These are phyloP conservation scores for Eugenia klotzschiana DNA, from an alignment of 441 rosid genomes.

Conservation along the genomic window DNA sequence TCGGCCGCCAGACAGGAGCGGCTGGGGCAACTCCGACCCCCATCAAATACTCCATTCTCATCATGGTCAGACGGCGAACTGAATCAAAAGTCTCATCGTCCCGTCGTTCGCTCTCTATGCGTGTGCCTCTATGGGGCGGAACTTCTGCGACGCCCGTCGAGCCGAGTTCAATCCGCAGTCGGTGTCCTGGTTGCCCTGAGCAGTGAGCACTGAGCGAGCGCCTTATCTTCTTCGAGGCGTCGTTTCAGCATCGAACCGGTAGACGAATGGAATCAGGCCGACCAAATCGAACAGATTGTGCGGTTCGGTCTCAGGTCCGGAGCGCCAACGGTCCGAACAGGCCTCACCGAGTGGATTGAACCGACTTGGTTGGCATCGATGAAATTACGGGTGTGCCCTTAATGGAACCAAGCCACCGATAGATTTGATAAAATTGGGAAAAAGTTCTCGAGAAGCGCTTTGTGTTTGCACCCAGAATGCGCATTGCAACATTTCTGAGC, in stretches of 20 bases:
- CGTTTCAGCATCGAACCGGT: neutral
- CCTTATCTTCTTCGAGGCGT: neutral
- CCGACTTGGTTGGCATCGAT: neutral
- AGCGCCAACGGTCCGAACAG: neutral
- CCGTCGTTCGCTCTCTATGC: neutral
- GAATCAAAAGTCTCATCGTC: neutral
- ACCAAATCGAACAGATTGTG: neutral
- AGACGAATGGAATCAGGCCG: neutral
- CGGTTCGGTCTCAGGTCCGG: neutral
- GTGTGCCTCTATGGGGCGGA: neutral
- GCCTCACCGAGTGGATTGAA: neutral
- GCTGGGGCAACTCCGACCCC: neutral
- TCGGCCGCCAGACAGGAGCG: neutral
- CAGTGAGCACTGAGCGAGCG: neutral
- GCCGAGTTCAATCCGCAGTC: neutral
- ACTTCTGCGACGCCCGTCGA: neutral
- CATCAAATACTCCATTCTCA: neutral
- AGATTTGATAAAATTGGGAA: neutral
- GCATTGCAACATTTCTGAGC: no score
- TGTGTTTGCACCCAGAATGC: no score
- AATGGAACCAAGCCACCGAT: neutral
- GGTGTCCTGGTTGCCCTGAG: neutral
- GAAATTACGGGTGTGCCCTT: neutral
- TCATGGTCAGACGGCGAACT: neutral
- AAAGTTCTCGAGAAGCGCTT: neutral